phyloP scores from a whole-genome alignment of 2,329 filamentous ascomycete genomes.

The Periconia digitata region DNA sequence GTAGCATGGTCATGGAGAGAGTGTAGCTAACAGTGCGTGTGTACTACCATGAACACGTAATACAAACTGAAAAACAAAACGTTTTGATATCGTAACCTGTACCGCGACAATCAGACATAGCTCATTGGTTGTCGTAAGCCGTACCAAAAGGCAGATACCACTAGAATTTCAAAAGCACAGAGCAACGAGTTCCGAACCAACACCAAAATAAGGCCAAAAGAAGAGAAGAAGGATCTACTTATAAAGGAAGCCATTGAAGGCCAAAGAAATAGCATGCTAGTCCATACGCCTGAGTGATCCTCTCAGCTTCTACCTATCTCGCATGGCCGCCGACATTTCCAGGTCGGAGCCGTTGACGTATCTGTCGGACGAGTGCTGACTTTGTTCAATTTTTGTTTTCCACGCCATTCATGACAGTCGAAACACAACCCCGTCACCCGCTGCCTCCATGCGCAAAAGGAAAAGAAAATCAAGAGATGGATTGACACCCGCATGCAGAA shows the following conservation, averaged over 20 bases:
- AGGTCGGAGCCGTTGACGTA: conserved; percentile 11
- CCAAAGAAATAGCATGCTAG: conserved; percentile 26
- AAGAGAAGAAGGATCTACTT: conserved; percentile 25
- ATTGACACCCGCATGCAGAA: conserved; percentile 40
- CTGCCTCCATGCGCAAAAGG: conserved; percentile 11
- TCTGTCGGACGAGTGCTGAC: conserved; percentile 3
- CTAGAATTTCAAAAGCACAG: neutral
- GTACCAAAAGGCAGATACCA: neutral
- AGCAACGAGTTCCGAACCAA: neutral
- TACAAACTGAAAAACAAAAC: neutral
- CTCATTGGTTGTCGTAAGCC: neutral
- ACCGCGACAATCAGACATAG: neutral
- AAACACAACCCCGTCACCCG: conserved; percentile 1
- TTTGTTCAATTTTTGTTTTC: conserved; percentile 3
- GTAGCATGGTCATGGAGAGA: too few relatives aligned
- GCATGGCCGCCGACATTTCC: conserved; percentile 3
- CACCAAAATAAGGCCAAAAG: conserved; percentile 18
- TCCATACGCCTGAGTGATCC: conserved; percentile 20
- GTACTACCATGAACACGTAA: neutral
- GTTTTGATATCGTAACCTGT: neutral
- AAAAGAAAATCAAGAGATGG: conserved; percentile 7
- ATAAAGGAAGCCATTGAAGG: conserved; percentile 21
- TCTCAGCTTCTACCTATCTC: conserved; percentile 3
- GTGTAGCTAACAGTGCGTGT: too few relatives aligned
- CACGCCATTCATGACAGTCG: conserved; percentile 7